Percentiles rank a stretch among this genome's conserved stretches.
These are phyloP conservation scores for Chloropicon primus DNA, from an alignment of 139 green algal genomes.

Conservation along the genomic window DNA sequence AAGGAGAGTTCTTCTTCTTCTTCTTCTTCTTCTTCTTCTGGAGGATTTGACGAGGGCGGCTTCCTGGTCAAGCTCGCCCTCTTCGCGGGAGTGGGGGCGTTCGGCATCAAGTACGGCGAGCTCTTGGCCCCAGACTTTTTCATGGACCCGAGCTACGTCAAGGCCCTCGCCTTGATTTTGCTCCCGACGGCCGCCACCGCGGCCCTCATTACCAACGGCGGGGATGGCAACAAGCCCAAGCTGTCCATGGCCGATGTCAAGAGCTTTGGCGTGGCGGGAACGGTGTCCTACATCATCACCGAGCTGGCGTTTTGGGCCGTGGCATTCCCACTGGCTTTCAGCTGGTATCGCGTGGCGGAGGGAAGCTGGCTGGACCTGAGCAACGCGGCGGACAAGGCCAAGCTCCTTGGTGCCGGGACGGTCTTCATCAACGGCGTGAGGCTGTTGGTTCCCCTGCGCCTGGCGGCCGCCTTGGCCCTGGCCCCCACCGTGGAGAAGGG, in stretches of 20 bases:
- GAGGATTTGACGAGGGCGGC: neutral
- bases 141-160: slow-evolving; percentile 4
- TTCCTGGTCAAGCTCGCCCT: slow-evolving; percentile 11
- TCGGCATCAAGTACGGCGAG: slow-evolving; percentile 16
- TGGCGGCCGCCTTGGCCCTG: slow-evolving; percentile 20
- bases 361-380: slow-evolving; percentile 17
- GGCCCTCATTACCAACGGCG: neutral
- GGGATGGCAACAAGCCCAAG: neutral
- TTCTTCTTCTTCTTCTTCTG: too few relatives aligned
- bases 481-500: slow-evolving; percentile 13
- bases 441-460: slow-evolving; percentile 15
- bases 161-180: slow-evolving; percentile 5
- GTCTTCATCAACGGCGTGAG: slow-evolving; percentile 22
- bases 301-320: slow-evolving; percentile 26
- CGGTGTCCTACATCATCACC: slow-evolving; percentile 21
- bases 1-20: too few relatives aligned
- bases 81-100: neutral
- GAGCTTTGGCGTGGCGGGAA: slow-evolving; percentile 15
- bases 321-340: slow-evolving; percentile 13
- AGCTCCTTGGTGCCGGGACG: slow-evolving; percentile 15
- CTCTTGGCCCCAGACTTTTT: neutral
- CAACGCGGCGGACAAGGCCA: slow-evolving; percentile 19
- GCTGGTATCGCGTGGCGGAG: slow-evolving; percentile 11
- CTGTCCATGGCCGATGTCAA: slow-evolving; percentile 20
- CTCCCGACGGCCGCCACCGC: neutral